A percentile compares a stretch with the other conserved stretches of the same genome.
Evolutionary conservation across 1,284 basidiomycete species (phyloP).

Genomic region (Pyrrhoderma noxium): DNA sequence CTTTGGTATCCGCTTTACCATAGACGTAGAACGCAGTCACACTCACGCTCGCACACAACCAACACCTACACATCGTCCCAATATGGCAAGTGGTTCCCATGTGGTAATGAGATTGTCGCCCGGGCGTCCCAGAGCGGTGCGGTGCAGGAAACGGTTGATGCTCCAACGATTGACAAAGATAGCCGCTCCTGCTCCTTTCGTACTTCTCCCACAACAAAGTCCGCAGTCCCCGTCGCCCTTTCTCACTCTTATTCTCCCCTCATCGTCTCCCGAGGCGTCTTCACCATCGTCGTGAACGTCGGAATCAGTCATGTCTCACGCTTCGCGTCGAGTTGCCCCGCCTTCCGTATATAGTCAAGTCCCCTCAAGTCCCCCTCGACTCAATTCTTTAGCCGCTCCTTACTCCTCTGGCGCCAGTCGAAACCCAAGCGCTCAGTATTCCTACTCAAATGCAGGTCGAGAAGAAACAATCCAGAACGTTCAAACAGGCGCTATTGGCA

Average conservation of each 20-base stretch:
- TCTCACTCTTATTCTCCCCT: background rate
- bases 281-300: background rate
- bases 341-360: constrained; percentile 16
- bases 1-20: too few relatives aligned
- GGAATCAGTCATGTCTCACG: constrained; percentile 8
- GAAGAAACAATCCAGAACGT: constrained; percentile 59
- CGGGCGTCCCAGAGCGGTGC: background rate
- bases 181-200: background rate
- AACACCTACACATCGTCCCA: too few relatives aligned
- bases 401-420: constrained; percentile 4
- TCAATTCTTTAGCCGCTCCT: constrained; percentile 7
- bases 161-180: background rate
- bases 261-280: background rate
- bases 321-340: constrained; percentile 12
- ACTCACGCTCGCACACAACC: too few relatives aligned
- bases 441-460: constrained; percentile 2
- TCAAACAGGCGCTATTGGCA: constrained; percentile 64
- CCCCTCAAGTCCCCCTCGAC: constrained; percentile 13
- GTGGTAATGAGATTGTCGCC: too few relatives aligned
- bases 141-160: background rate
- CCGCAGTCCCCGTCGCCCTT: background rate
- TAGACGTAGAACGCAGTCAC: constrained; percentile 4
- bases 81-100: too few relatives aligned
- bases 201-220: background rate
- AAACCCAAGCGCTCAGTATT: background rate